These are phyloP conservation scores for Euclidium syriacum DNA, from an alignment of 345 rosid genomes.

Conservation along the genomic window DNA sequence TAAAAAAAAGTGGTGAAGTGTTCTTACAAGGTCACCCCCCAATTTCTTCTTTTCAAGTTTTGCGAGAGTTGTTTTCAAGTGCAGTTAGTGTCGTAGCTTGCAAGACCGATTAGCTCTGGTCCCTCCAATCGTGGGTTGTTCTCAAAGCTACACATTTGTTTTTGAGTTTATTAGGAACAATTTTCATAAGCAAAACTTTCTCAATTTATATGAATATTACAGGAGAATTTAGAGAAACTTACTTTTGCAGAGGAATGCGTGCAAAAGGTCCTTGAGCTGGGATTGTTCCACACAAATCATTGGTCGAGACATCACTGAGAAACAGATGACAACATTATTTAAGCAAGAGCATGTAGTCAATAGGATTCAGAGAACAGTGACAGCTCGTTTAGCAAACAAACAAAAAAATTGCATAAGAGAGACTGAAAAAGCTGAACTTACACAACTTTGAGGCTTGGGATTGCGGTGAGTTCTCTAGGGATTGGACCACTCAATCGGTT, in stretches of 20 bases:
- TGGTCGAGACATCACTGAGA: slow-evolving; percentile 78
- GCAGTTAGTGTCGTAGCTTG: slow-evolving; percentile 86
- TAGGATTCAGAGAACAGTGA: not conserved
- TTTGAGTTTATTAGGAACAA: not conserved
- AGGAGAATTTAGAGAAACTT: slow-evolving; percentile 20
- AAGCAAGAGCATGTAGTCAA: not conserved
- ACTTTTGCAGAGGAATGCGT: slow-evolving; percentile 85
- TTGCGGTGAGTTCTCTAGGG: slow-evolving; percentile 38
- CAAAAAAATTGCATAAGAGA: not conserved
- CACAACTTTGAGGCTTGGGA: slow-evolving; percentile 38
- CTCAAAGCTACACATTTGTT: slow-evolving; percentile 58
- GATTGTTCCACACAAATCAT: slow-evolving; percentile 93
- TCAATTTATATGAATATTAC: not conserved
- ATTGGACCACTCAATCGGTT: slow-evolving; percentile 75
- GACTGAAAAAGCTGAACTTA: slow-evolving; percentile 14
- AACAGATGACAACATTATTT: slow-evolving; percentile 10
- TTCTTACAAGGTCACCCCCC: slow-evolving; percentile 34
- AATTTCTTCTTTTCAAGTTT: slow-evolving; percentile 4
- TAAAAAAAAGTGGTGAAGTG: slow-evolving; percentile 30
- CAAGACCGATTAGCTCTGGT: slow-evolving; percentile 86
- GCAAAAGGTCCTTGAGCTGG: slow-evolving; percentile 86
- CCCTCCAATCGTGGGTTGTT: slow-evolving; percentile 88
- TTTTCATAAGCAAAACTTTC: not conserved
- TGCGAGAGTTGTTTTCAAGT: slow-evolving; percentile 32
- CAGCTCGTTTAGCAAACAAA: not conserved